These are phyloP conservation scores for Phylloboletellus chloephorus DNA, from an alignment of 1,284 basidiomycete genomes.

Conservation along the genomic window DNA sequence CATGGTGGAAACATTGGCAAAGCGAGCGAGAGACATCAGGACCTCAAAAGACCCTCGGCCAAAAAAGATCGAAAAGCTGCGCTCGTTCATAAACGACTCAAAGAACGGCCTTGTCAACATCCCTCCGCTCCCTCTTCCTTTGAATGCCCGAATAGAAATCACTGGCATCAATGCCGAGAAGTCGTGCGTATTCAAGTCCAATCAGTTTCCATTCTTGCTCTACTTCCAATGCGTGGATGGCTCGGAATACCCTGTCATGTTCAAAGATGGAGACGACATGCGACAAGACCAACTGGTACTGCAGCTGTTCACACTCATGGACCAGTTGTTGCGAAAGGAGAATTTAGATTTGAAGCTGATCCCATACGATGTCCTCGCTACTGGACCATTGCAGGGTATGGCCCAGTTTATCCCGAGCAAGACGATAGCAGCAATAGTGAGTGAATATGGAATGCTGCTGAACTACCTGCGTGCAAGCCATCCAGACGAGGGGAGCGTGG, in stretches of 20 bases:
- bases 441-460: slow-evolving; percentile 86
- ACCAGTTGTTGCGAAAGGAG: slow-evolving; percentile 88
- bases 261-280: slow-evolving; percentile 99
- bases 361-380: slow-evolving; percentile 93
- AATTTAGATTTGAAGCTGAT: slow-evolving; percentile 92
- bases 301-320: slow-evolving; percentile 97
- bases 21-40: slow-evolving; percentile 81
- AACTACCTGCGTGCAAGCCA: slow-evolving; percentile 84
- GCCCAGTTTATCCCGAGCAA: slow-evolving; percentile 94
- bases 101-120: slow-evolving; percentile 78
- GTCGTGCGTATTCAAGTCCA: slow-evolving; percentile 96
- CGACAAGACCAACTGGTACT: slow-evolving; percentile 97
- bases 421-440: slow-evolving; percentile 89
- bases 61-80: slow-evolving; percentile 96
- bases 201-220: slow-evolving; percentile 86
- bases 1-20: slow-evolving; percentile 78
- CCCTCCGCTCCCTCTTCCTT: slow-evolving; percentile 77
- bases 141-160: slow-evolving; percentile 80
- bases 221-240: slow-evolving; percentile 81
- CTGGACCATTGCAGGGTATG: slow-evolving; percentile 91
- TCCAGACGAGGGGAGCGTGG: slow-evolving; percentile 88
- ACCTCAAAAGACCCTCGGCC: slow-evolving; percentile 89
- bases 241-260: slow-evolving; percentile 88
- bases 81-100: slow-evolving; percentile 75
- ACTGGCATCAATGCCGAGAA: slow-evolving; percentile 86